These are phyloP conservation scores for Naganishia cerealis DNA, from an alignment of 1,284 basidiomycete species.

Conservation along the genomic window DNA sequence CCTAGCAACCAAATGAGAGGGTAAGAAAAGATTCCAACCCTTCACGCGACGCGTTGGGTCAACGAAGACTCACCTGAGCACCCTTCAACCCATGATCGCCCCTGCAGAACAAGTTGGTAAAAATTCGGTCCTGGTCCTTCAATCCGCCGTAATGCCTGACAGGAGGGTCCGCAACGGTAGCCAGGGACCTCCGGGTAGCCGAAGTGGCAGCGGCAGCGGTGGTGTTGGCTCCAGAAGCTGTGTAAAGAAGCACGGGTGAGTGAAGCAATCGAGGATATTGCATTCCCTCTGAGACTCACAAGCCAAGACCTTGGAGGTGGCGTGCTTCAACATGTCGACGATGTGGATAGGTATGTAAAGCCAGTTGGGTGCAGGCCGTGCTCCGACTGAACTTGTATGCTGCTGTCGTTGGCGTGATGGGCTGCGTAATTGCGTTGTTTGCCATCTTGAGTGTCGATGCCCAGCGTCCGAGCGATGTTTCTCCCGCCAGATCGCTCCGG, in stretches of 20 bases:
- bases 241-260: not conserved
- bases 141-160: conserved; percentile 83
- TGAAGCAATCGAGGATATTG: not conserved
- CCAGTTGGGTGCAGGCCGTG: not conserved
- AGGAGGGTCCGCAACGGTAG: conserved; percentile 73
- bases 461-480: conserved; percentile 4
- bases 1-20: conserved; percentile 54
- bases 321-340: conserved; percentile 29
- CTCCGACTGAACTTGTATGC: not conserved
- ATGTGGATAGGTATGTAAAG: not conserved
- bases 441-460: not conserved
- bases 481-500: conserved; percentile 23
- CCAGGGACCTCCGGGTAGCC: conserved; percentile 55
- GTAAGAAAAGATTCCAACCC: not conserved
- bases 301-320: conserved; percentile 26
- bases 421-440: not conserved
- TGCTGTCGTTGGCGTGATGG: not conserved
- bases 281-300: conserved; percentile 13
- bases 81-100: conserved; percentile 89
- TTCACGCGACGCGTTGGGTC: not conserved
- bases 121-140: conserved; percentile 90
- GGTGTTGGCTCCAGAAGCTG: conserved; percentile 24
- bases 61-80: conserved; percentile 63
- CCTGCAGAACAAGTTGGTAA: conserved; percentile 79
- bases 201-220: conserved; percentile 18